Percentiles rank a stretch among this genome's conserved stretches.
These are phyloP conservation scores for Suillus placidus DNA, from an alignment of 768 basidiomycete genomes.

Conservation along the genomic window DNA sequence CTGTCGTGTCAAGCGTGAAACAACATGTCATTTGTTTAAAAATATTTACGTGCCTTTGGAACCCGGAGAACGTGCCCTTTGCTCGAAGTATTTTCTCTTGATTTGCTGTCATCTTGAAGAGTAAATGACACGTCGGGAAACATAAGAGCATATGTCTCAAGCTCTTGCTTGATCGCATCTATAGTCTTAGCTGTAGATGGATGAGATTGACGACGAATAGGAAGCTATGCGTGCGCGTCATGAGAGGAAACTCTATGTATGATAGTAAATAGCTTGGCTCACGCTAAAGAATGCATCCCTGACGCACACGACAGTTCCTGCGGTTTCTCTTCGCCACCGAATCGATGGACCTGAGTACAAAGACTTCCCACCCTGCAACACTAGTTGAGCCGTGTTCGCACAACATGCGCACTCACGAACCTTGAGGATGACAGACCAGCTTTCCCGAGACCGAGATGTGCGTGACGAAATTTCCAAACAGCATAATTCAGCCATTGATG, in stretches of 20 bases:
- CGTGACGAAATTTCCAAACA: slow-evolving; percentile 84
- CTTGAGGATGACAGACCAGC: slow-evolving; percentile 81
- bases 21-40: neutral
- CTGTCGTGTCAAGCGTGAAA: slow-evolving; percentile 39
- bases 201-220: slow-evolving; percentile 78
- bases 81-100: slow-evolving; percentile 32
- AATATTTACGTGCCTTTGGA: slow-evolving; percentile 55
- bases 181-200: slow-evolving; percentile 58
- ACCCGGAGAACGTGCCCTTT: slow-evolving; percentile 58
- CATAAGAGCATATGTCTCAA: slow-evolving; percentile 74
- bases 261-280: slow-evolving; percentile 26
- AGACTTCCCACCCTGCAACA: slow-evolving; percentile 57
- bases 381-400: slow-evolving; percentile 4
- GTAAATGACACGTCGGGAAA: slow-evolving; percentile 73
- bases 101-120: slow-evolving; percentile 55
- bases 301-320: slow-evolving; percentile 82
- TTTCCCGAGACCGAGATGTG: slow-evolving; percentile 60
- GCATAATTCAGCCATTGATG: slow-evolving; percentile 78
- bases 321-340: slow-evolving; percentile 70
- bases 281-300: slow-evolving; percentile 93
- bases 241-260: slow-evolving; percentile 5
- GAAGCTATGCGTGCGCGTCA: slow-evolving; percentile 53
- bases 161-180: slow-evolving; percentile 67
- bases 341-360: slow-evolving; percentile 75
- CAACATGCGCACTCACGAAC: slow-evolving; percentile 37